Evolutionary conservation across 2,329 filamentous ascomycete genomes (phyloP).

Genomic region (Fusarium algeriense): DNA sequence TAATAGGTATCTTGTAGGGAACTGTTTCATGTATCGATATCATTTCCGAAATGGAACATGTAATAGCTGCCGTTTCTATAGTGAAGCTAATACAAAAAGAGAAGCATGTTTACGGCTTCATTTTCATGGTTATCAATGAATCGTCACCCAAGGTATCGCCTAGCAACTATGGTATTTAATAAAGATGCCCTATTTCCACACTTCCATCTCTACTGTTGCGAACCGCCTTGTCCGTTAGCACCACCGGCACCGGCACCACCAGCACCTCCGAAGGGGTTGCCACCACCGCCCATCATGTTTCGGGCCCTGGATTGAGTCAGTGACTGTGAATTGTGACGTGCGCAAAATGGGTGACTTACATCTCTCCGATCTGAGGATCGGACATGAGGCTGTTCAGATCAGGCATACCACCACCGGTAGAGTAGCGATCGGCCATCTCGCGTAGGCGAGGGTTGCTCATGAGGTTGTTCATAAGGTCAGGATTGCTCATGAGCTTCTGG

Average conservation of each 20-base stretch:
- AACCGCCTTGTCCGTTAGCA: conserved; percentile 40
- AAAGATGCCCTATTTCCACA: conserved; percentile 27
- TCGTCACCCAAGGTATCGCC: conserved; percentile 29
- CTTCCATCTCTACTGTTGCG: conserved; percentile 40
- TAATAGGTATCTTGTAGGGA: neutral
- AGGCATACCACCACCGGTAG: conserved; percentile 85
- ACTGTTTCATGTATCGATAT: neutral
- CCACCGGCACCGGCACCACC: conserved; percentile 22
- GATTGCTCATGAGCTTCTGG: conserved; percentile 97
- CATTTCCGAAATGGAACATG: neutral
- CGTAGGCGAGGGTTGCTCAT: conserved; percentile 94
- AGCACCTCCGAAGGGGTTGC: conserved; percentile 46
- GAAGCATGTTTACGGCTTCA: conserved; percentile 22
- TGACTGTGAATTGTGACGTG: neutral
- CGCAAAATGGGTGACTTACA: conserved; percentile 71
- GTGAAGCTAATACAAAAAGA: conserved; percentile 26
- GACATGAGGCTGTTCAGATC: conserved; percentile 89
- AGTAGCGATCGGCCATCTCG: conserved; percentile 87
- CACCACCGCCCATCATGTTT: conserved; percentile 59
- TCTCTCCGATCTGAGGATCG: conserved; percentile 90
- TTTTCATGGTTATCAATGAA: conserved; percentile 40
- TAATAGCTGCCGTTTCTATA: conserved; percentile 40
- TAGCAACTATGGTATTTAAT: conserved; percentile 42
- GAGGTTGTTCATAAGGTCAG: conserved; percentile 88
- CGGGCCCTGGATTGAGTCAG: conserved; percentile 55